Evolutionary conservation across 164 flowering plant species (phyloP).

Genomic region (Stephania japonica): DNA sequence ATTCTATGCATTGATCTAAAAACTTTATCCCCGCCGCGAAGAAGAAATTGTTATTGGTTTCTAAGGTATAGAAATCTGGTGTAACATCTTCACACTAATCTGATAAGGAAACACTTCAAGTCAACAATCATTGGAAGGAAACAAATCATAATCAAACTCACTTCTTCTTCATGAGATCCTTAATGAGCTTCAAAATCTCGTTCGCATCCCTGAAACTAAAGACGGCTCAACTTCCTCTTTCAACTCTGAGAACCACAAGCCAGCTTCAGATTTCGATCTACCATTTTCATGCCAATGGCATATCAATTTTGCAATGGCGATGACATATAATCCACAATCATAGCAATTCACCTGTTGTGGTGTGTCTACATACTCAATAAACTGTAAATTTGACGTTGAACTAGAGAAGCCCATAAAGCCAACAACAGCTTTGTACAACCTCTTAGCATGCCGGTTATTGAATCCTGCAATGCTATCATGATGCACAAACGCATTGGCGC

Average conservation of each 20-base stretch:
- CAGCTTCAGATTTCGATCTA: constrained; percentile 2
- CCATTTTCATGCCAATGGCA: constrained; percentile 13
- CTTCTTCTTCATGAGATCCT: constrained; percentile 7
- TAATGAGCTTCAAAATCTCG: constrained; percentile 10
- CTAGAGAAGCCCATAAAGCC: constrained; percentile 26
- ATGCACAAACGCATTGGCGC: constrained; percentile 51
- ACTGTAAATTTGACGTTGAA: constrained; percentile 16
- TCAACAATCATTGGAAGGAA: no score
- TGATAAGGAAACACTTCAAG: no score
- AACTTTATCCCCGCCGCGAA: no score
- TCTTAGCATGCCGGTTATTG: constrained; percentile 37
- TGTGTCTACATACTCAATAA: constrained; percentile 29
- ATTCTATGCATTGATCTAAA: no score
- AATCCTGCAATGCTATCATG: constrained; percentile 52
- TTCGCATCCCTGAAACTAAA: constrained; percentile 3
- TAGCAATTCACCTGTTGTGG: constrained; percentile 38
- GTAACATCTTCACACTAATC: not conserved
- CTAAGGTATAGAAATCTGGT: not conserved
- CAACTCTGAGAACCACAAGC: constrained; percentile 10
- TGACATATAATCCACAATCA: constrained; percentile 24
- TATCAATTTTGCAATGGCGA: constrained; percentile 20
- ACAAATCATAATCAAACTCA: no score
- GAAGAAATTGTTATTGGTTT: not conserved
- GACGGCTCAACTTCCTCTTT: not conserved
- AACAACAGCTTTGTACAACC: constrained; percentile 36